Conservation (phyloP, 805 yeast species). For the Tetrapisispora pingtungensis region DNA sequence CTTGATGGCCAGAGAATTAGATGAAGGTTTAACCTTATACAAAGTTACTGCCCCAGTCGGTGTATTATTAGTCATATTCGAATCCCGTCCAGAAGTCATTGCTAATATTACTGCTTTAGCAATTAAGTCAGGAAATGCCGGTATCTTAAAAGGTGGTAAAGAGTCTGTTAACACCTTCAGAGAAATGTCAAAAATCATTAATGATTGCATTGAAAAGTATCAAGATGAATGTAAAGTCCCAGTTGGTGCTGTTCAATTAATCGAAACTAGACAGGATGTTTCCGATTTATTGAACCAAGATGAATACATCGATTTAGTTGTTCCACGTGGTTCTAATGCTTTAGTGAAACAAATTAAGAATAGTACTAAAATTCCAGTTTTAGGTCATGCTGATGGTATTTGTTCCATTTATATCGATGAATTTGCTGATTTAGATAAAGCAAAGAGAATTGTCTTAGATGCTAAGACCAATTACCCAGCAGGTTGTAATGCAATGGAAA, state of each 20-base stretch:
- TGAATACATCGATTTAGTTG: conserved; percentile 82
- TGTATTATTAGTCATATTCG: conserved; percentile 83
- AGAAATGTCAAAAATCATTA: conserved; percentile 66
- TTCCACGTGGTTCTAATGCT: conserved; percentile 96
- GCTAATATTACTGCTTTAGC: conserved; percentile 96
- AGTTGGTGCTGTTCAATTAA: conserved; percentile 68
- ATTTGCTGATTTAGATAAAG: conserved; percentile 68
- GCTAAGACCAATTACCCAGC: conserved; percentile 96
- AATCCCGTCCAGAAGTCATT: conserved; percentile 95
- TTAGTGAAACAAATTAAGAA: conserved; percentile 79
- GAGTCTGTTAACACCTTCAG: conserved; percentile 81
- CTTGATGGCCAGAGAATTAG: conserved; percentile 74
- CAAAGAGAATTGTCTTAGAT: conserved; percentile 66
- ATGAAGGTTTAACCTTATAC: conserved; percentile 76
- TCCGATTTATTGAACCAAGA: conserved; percentile 77
- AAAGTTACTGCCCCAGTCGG: conserved; percentile 93
- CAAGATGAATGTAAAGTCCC: conserved; percentile 60
- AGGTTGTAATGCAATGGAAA: conserved; percentile 97
- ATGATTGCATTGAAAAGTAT: conserved; percentile 37
- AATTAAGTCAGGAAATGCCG: conserved; percentile 92
- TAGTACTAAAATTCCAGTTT: conserved; percentile 86
- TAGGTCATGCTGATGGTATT: conserved; percentile 98
- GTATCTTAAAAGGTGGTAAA: conserved; percentile 94
- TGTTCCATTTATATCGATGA: conserved; percentile 81
- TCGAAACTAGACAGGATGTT: conserved; percentile 84